Conservation (phyloP, 495 filamentous ascomycete species). For the Aspergillus olivimuriae region DNA sequence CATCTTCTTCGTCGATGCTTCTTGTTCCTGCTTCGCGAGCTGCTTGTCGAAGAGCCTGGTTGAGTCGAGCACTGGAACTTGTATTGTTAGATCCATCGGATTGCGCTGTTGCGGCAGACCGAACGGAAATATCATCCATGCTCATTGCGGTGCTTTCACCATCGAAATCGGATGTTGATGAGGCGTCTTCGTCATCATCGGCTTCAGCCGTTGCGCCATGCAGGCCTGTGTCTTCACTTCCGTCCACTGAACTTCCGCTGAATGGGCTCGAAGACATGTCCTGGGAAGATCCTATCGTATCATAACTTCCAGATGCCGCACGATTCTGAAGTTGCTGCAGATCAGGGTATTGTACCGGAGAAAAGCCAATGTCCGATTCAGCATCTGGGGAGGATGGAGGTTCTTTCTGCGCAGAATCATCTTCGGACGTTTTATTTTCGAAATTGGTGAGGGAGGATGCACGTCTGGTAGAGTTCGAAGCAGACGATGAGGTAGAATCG, state of each 20-base stretch:
- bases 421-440: slow-evolving; percentile 31
- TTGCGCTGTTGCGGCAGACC: slow-evolving; percentile 51
- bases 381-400: slow-evolving; percentile 61
- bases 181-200: slow-evolving; percentile 49
- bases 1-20: slow-evolving; percentile 52
- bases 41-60: slow-evolving; percentile 71
- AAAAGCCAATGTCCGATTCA: slow-evolving; percentile 51
- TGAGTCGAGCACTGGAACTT: slow-evolving; percentile 61
- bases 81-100: slow-evolving; percentile 51
- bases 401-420: slow-evolving; percentile 46
- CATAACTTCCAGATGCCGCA: slow-evolving; percentile 13
- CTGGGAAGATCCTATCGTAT: slow-evolving; percentile 21
- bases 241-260: slow-evolving; percentile 57
- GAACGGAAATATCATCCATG: slow-evolving; percentile 63
- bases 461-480: slow-evolving; percentile 64
- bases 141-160: slow-evolving; percentile 72
- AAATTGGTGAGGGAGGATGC: slow-evolving; percentile 54
- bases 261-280: slow-evolving; percentile 75
- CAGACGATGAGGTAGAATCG: slow-evolving; percentile 79
- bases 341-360: slow-evolving; percentile 64
- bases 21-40: slow-evolving; percentile 64
- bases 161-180: slow-evolving; percentile 50
- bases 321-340: slow-evolving; percentile 46
- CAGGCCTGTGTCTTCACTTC: slow-evolving; percentile 49
- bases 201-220: slow-evolving; percentile 47